These are phyloP conservation scores for Scutellaria barbata DNA, from an alignment of 257 asterid species.

Conservation along the genomic window DNA sequence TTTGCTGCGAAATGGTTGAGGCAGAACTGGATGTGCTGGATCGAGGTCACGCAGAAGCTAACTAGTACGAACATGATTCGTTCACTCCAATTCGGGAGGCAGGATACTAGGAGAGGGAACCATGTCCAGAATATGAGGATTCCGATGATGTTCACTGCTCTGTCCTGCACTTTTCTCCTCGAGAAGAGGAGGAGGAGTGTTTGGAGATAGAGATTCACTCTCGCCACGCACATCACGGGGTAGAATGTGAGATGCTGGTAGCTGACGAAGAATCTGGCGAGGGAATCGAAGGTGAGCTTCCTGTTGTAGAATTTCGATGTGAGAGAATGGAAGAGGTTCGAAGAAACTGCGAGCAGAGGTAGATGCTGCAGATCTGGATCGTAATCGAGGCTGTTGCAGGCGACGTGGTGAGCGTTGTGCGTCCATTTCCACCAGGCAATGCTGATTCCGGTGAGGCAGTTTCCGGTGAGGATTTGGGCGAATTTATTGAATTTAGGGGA, in stretches of 20 bases:
- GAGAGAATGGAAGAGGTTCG: slow-evolving; percentile 35
- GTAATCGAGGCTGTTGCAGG: slow-evolving; percentile 54
- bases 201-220: slow-evolving; percentile 51
- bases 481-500: slow-evolving; percentile 38
- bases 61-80: slow-evolving; percentile 43
- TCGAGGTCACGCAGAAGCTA: slow-evolving; percentile 43
- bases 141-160: slow-evolving; percentile 49
- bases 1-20: slow-evolving; percentile 54
- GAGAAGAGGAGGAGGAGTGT: slow-evolving; percentile 48
- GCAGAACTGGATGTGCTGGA: slow-evolving; percentile 53
- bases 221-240: slow-evolving; percentile 48
- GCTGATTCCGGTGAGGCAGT: slow-evolving; percentile 51
- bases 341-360: slow-evolving; percentile 46
- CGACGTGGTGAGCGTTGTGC: slow-evolving; percentile 53
- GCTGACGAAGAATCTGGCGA: slow-evolving; percentile 46
- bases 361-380: slow-evolving; percentile 58
- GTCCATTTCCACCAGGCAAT: slow-evolving; percentile 69
- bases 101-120: slow-evolving; percentile 47
- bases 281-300: slow-evolving; percentile 43
- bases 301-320: slow-evolving; percentile 44
- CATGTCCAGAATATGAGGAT: slow-evolving; percentile 52
- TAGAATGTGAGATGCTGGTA: slow-evolving; percentile 50
- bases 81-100: slow-evolving; percentile 49
- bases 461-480: slow-evolving; percentile 45
- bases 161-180: slow-evolving; percentile 41